Percentiles rank a stretch among this genome's conserved stretches.
Conservation (phyloP, 352 stramenopile species). For the Peronosclerospora sorghi region DNA sequence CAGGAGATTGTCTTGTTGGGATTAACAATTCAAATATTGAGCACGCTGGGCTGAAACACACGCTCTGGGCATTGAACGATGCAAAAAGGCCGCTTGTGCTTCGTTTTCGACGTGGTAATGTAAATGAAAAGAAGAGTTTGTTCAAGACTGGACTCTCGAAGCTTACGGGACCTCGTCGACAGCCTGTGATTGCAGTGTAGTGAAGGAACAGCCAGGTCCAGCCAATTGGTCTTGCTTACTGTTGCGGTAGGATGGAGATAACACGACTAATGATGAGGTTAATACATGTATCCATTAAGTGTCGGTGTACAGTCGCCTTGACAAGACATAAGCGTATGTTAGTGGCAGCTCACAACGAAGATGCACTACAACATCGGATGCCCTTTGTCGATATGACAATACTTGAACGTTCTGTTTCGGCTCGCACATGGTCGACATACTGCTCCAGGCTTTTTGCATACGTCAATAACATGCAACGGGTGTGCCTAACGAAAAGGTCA, state of each 20-base stretch:
- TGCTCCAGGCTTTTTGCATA: conserved; percentile 28
- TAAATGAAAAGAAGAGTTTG: conserved; percentile 65
- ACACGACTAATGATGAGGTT: conserved; percentile 9
- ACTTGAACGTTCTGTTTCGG: conserved; percentile 34
- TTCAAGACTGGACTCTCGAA: conserved; percentile 38
- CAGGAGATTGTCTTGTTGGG: conserved; percentile 68
- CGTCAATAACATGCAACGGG: conserved; percentile 64
- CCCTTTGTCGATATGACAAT: conserved; percentile 63
- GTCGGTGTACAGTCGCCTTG: not conserved
- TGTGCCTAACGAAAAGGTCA: conserved; percentile 29
- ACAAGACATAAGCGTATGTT: too few species aligned
- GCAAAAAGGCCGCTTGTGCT: conserved; percentile 59
- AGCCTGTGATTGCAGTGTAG: conserved; percentile 41
- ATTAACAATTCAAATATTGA: conserved; percentile 80
- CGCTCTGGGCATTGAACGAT: conserved; percentile 75
- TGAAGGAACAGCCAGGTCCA: not conserved
- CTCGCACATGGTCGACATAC: conserved; percentile 35
- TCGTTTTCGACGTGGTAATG: conserved; percentile 69
- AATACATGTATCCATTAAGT: conserved; percentile 7
- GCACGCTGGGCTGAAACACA: conserved; percentile 76
- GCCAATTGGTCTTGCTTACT: not conserved
- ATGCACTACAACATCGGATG: conserved; percentile 56
- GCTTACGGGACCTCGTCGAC: conserved; percentile 20
- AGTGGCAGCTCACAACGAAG: not conserved
- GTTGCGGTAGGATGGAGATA: conserved; percentile 7